Percentiles rank a stretch among this genome's conserved stretches.
These are phyloP conservation scores for Lentinula novae-zelandiae DNA, from an alignment of 1,284 basidiomycete species.

Conservation along the genomic window DNA sequence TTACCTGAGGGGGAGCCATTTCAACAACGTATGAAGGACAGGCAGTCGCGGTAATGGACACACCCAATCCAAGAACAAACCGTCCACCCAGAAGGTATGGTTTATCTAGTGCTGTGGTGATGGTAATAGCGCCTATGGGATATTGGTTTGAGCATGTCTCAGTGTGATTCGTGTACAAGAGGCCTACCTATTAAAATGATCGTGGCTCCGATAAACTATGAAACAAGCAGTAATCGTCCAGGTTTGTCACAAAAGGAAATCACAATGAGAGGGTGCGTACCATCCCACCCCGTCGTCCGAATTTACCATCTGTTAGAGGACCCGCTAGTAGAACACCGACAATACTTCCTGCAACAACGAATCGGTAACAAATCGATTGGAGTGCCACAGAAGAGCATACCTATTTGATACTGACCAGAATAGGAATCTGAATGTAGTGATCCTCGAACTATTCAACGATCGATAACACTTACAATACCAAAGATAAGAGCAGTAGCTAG, in stretches of 20 bases:
- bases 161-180: background rate
- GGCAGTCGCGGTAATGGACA: conserved; percentile 44
- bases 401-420: conserved; percentile 11
- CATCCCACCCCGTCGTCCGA: conserved; percentile 53
- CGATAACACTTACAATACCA: conserved; percentile 30
- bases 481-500: conserved; percentile 35
- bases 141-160: too few relatives aligned
- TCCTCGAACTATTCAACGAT: background rate
- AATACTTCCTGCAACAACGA: conserved; percentile 25
- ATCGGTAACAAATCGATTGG: background rate
- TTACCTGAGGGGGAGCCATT: conserved; percentile 54
- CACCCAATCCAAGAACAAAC: conserved; percentile 49
- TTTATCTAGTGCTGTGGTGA: conserved; percentile 38
- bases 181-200: conserved; percentile 37
- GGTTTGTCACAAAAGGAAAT: background rate
- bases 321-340: conserved; percentile 37
- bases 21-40: conserved; percentile 48
- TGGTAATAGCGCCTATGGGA: conserved; percentile 35
- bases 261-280: conserved; percentile 19
- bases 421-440: background rate
- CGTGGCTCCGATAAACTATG: conserved; percentile 38
- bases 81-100: conserved; percentile 42
- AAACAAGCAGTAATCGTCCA: background rate
- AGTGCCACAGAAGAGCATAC: background rate
- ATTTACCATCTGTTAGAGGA: conserved; percentile 35